Base-by-base conservation (phyloP, 345 rosid species). In the Brassica juncea region DNA sequence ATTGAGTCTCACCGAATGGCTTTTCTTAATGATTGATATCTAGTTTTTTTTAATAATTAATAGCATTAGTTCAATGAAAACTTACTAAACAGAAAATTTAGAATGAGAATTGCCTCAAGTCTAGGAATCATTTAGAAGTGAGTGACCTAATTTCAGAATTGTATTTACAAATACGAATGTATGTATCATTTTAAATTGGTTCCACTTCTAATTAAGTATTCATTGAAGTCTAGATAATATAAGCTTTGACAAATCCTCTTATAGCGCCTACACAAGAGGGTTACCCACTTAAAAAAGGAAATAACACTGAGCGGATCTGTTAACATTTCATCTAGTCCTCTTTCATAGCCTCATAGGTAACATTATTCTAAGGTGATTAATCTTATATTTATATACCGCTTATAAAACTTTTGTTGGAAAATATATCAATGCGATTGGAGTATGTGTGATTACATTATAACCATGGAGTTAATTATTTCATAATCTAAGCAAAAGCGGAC, bases 191-290 rank as follows among this genome's bases (percentile, higher is more conserved):
- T 61, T 61, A 12, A 60, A 1, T 60, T 25, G 64, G 3, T 10
- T 14, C 6, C 15, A 60, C 37, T 30, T 61, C 19, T 14, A 14
- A 61, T 61, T 11, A 25, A 25, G 32, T 60, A 60, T 25, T 10
- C 8, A 27, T 59, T 3, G 63, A 23, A 10, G 63, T 59, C 28
- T 21, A 23, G 14, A 14, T 25, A 59, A 35, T 35, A 25, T 23
- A 58, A 70, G 49, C 31, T 55, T 57, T 57, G 19, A 31, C 61
- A 28, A 31, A 9, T 70, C 39, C 25, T 7, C n/a, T 31, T 39
- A 67, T 37, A 37, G 54, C 70, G 54, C 70, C 55, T 21, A 39
- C 11, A 25, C 59, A 68, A n/a, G 60, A 68, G 72, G 31, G 60
- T 44, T 42, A 3, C 12, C 6, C 15, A 59, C n/a, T 59, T 10